Percentiles rank a stretch among this genome's conserved stretches.
Evolutionary conservation across 176 grass and related monocot species (phyloP).

Genomic region (Dendrocalamus sinicus): DNA sequence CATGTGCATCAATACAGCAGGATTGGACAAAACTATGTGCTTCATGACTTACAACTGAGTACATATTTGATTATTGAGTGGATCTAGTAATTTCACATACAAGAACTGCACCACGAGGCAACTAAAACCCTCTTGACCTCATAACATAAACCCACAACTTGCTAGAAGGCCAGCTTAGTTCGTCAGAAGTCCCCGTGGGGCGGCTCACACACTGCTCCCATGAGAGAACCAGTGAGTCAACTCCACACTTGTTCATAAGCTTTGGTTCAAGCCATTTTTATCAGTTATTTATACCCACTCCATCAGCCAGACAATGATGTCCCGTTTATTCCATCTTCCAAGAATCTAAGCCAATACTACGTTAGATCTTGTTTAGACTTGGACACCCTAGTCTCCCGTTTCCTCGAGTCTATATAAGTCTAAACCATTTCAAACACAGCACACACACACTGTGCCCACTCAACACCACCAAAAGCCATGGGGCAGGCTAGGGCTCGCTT

Average conservation of each 20-base stretch:
- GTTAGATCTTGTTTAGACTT: constrained; percentile 9
- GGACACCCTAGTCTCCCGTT: not conserved
- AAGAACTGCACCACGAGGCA: not conserved
- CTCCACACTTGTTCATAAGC: not conserved
- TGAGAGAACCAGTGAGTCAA: not conserved
- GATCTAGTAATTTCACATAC: constrained; percentile 22
- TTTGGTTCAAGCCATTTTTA: not conserved
- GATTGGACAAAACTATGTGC: not conserved
- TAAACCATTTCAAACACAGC: constrained; percentile 11
- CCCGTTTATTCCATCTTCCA: constrained; percentile 18
- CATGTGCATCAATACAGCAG: not conserved
- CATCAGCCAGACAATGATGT: constrained; percentile 28
- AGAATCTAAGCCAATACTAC: constrained; percentile 1
- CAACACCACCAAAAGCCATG: constrained; percentile 30
- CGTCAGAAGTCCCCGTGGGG: constrained; percentile 15
- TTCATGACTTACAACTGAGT: not conserved
- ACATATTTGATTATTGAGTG: not conserved
- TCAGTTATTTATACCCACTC: not conserved
- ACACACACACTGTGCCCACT: not conserved
- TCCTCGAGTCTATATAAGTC: constrained; percentile 40
- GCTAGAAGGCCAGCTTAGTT: constrained; percentile 18
- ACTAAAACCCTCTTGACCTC: constrained; percentile 16
- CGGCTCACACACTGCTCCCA: not conserved
- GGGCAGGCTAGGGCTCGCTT: not conserved
- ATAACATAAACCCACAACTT: constrained; percentile 9